Evolutionary conservation across 352 stramenopile genomes (phyloP), one percentile per base, ranked within the genome.

Genomic region (Phytophthora pistaciae): DNA sequence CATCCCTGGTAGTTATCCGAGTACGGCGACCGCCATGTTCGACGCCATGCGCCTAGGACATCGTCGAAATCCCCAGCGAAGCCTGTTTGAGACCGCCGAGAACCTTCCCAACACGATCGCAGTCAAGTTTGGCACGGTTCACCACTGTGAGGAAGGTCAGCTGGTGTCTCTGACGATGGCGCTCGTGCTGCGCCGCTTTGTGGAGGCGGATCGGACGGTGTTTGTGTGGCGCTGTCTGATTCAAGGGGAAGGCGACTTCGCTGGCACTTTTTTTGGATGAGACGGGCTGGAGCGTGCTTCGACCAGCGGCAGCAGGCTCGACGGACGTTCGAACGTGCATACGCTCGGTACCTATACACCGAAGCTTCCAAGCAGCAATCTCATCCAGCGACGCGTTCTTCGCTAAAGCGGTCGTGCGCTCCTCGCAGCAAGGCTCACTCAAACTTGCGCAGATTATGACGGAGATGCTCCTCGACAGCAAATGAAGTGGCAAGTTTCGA

Each of bases 181-280:
- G 10, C 2, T 42, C 3, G 46, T 65, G 33, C 25, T 59, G 27
- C 54, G 54, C 14, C 60, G 60, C 6, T 69, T 65, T 29, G 55
- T 66, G 20, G 60, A 74, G 55, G 14, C 38, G 0, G n/a, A 53
- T 36, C 53, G 66, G 16, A 74, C 60, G 5, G 60, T 69, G 3
- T 27, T 74, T 13, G 66, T 69, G 27, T 74, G 66, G 60, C 66
- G 66, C 6, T 33, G 60, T 16, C 33, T 69, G 18, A 21, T 68
- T 13, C 18, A 74, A 21, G 55, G 66, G n/a, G 54, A 57, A 33
- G 60, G 60, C 29, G 46, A 66, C 1, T 69, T 69, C 56, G 33
- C 55, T 33, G 54, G 60, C 4, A 64, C 55, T 5, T 65, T 18
- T n/a, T 36, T 46, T 69, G n/a, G 61, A 61, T 20, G 13, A 49